phyloP scores from a whole-genome alignment of 192 early-diverging fungal species.

The Backusella macrospora region DNA sequence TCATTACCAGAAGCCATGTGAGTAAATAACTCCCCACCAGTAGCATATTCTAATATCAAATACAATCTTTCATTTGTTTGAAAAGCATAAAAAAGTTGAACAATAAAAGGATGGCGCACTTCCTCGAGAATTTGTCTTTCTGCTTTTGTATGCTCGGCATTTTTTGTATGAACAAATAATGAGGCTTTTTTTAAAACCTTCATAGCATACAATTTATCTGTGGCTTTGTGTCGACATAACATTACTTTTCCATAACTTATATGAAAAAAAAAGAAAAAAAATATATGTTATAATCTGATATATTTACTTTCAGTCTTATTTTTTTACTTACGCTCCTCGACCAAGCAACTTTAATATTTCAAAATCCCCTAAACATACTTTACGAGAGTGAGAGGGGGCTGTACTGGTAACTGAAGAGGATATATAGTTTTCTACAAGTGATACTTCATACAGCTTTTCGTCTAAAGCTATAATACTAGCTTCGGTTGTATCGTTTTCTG shows the following conservation, averaged over 20 bases:
- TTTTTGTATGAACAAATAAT: slow-evolving; percentile 79
- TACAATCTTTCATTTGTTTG: slow-evolving; percentile 86
- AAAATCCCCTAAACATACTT: slow-evolving; percentile 54
- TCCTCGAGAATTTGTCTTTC: slow-evolving; percentile 88
- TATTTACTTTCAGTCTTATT: not conserved
- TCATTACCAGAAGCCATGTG: slow-evolving; percentile 73
- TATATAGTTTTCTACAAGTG: slow-evolving; percentile 47
- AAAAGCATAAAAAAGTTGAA: slow-evolving; percentile 91
- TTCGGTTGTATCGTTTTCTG: slow-evolving; percentile 28
- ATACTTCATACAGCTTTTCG: slow-evolving; percentile 50
- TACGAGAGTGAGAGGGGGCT: slow-evolving; percentile 36
- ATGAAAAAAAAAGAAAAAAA: not conserved
- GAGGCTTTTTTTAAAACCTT: slow-evolving; percentile 92
- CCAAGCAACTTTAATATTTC: slow-evolving; percentile 55
- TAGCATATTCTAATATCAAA: slow-evolving; percentile 88
- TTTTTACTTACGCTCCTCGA: slow-evolving; percentile 52
- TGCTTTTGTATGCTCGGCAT: slow-evolving; percentile 81
- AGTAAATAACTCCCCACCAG: slow-evolving; percentile 93
- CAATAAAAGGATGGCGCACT: slow-evolving; percentile 89
- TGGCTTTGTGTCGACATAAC: slow-evolving; percentile 72
- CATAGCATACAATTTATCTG: slow-evolving; percentile 78
- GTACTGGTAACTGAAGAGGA: slow-evolving; percentile 40
- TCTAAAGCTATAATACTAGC: slow-evolving; percentile 11
- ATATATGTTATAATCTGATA: not conserved
- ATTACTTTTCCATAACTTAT: slow-evolving; percentile 82